Evolutionary conservation across 345 rosid genomes (phyloP), one percentile per base, ranked within the genome.

Genomic region (Eucalyptus polybractea): DNA sequence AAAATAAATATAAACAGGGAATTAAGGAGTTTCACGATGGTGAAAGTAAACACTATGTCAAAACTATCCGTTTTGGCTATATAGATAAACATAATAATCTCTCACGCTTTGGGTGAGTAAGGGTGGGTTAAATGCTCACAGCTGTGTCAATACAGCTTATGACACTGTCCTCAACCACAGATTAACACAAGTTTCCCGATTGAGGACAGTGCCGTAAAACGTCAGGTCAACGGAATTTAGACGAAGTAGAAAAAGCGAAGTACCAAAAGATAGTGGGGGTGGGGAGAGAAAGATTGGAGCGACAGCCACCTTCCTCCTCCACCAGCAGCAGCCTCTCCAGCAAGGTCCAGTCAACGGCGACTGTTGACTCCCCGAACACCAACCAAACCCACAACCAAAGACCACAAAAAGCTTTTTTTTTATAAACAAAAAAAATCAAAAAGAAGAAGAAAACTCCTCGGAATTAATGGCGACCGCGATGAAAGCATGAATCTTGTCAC

Each of bases 41-140:
- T 50, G 3, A 50, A 50, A 6, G 7, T 50, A 50, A 1, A 50
- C 7, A 14, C 7, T 1, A 50, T 0, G 2, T 16, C 54, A 51
- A 7, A 1, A 51, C 2, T 16, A 16, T 50, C 1, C 7, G 1
- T 50, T 50, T 13, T 50, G 3, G 6, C 1, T 50, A 13, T 2
- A 1, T 50, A 50, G 0, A 6, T 3, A 50, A 2, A 13, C 2
- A 50, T 50, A 50, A 1, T 50, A 50, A 1, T 3, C 4, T 50
- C 1, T 0, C 3, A 3, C 2, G 2, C 0, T 1, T 51, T 3
- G 4, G 4, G 2, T 16, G 4, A 16, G 4, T 51, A 3, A 51
- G 0, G 1, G 1, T 16, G 4, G 1, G 2, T 51, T 51, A 51
- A 16, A 51, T 51, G 2, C 0, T 1, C 8, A 51, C 2, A 16